Conservation (phyloP, 2,329 filamentous ascomycete genomes). For the Pseudogymnoascus sp. region DNA sequence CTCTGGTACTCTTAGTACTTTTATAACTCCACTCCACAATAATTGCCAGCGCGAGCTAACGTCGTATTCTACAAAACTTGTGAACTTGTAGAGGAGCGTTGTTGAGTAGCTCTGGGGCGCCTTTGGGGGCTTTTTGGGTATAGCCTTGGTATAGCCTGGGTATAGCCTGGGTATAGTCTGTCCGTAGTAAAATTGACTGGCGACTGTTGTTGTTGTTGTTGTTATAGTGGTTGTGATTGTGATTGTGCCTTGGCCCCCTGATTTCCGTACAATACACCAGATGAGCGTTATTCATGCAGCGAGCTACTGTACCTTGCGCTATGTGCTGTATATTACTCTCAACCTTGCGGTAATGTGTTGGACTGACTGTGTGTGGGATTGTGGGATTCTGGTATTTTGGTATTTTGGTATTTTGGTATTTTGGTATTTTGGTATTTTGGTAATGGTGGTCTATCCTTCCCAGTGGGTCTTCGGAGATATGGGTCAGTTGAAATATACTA, state of each 20-base stretch:
- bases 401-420: background rate
- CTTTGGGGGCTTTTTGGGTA: background rate
- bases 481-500: conserved; percentile 3
- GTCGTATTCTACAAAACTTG: background rate
- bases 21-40: background rate
- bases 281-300: conserved; percentile 2
- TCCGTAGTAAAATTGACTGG: background rate
- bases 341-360: background rate
- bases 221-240: background rate
- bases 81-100: background rate
- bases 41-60: background rate
- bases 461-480: conserved; percentile 4
- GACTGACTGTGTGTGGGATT: background rate
- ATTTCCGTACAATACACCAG: background rate
- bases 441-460: background rate
- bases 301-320: background rate
- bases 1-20: background rate
- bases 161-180: background rate
- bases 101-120: background rate
- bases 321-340: background rate
- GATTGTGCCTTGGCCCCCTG: background rate
- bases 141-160: background rate
- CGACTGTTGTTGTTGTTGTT: background rate
- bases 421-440: background rate
- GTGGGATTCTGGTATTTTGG: background rate